A percentile compares a stretch with the other conserved stretches of the same genome.
Evolutionary conservation across 352 stramenopile genomes (phyloP).

Genomic region (Phytopythium mirpurense): DNA sequence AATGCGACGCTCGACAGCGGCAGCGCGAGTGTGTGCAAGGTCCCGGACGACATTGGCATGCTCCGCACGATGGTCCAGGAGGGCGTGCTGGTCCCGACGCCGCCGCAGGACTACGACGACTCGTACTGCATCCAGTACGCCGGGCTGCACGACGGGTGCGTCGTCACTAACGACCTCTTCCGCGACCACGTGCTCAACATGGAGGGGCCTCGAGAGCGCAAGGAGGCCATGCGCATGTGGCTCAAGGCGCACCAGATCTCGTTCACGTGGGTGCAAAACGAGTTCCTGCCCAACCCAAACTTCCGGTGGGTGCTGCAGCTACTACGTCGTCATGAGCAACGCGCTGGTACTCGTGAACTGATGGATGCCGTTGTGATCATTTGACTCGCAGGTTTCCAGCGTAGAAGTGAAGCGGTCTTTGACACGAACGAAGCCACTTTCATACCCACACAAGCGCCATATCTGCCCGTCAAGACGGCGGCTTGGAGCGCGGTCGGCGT

Average conservation of each 20-base stretch:
- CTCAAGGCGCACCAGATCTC: conserved; percentile 74
- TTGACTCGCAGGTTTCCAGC: background rate
- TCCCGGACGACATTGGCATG: conserved; percentile 69
- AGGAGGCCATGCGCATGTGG: conserved; percentile 60
- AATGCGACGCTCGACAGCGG: conserved; percentile 4
- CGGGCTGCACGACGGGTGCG: conserved; percentile 56
- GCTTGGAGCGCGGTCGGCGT: too few species aligned
- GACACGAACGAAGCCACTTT: background rate
- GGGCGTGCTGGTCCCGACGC: conserved; percentile 72
- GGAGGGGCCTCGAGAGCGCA: conserved; percentile 43
- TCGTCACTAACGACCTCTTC: conserved; percentile 89
- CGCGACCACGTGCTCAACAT: conserved; percentile 79
- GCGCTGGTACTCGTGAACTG: background rate
- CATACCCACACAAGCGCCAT: background rate
- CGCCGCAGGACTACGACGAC: conserved; percentile 86
- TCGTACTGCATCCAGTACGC: conserved; percentile 90
- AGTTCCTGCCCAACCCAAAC: conserved; percentile 87
- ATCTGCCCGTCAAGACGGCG: background rate
- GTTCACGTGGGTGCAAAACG: conserved; percentile 84
- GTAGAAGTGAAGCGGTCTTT: background rate
- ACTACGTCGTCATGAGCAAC: background rate
- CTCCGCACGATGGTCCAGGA: conserved; percentile 65
- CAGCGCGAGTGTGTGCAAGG: conserved; percentile 31
- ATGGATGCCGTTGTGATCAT: background rate
- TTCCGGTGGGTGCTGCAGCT: conserved; percentile 32